A percentile compares a stretch with the other conserved stretches of the same genome.
Evolutionary conservation across 2,329 filamentous ascomycete genomes (phyloP).

Genomic region (Colletotrichum neosansevieriae): DNA sequence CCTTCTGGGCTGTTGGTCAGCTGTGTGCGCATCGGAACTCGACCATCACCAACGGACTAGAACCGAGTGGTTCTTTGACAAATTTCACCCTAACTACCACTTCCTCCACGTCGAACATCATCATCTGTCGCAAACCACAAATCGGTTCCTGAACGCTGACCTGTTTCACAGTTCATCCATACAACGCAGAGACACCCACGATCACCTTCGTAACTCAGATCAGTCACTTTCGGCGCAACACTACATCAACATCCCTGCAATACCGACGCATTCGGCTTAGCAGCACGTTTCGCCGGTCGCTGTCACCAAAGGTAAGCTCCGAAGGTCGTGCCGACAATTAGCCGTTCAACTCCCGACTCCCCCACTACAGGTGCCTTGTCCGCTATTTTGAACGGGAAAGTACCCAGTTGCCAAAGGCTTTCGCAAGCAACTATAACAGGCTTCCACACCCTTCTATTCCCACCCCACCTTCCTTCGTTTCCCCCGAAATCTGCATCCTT

Average conservation of each 20-base stretch:
- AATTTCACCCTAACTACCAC: not conserved
- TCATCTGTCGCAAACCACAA: constrained; percentile 7
- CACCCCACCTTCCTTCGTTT: constrained; percentile 18
- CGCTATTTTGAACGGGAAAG: not conserved
- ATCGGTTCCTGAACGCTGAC: constrained; percentile 28
- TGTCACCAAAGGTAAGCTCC: constrained; percentile 37
- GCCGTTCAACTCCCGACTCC: not conserved
- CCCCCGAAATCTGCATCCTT: constrained; percentile 4
- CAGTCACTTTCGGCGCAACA: constrained; percentile 27
- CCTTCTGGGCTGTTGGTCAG: not conserved
- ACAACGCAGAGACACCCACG: constrained; percentile 20
- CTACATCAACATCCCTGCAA: constrained; percentile 27
- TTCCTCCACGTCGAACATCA: constrained; percentile 4
- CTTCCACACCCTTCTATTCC: not conserved
- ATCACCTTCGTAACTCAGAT: constrained; percentile 25
- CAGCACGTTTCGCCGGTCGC: not conserved
- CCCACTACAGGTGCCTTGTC: constrained; percentile 10
- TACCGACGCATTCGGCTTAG: constrained; percentile 27
- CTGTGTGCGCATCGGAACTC: not conserved
- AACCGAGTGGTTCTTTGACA: constrained; percentile 27
- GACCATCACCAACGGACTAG: not conserved
- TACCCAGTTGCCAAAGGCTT: not conserved
- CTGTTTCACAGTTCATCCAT: constrained; percentile 27
- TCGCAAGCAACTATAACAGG: constrained; percentile 9
- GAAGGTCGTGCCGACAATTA: constrained; percentile 31